These are phyloP conservation scores for Fusarium abutilonis DNA, from an alignment of 2,329 filamentous ascomycete species.

Conservation along the genomic window DNA sequence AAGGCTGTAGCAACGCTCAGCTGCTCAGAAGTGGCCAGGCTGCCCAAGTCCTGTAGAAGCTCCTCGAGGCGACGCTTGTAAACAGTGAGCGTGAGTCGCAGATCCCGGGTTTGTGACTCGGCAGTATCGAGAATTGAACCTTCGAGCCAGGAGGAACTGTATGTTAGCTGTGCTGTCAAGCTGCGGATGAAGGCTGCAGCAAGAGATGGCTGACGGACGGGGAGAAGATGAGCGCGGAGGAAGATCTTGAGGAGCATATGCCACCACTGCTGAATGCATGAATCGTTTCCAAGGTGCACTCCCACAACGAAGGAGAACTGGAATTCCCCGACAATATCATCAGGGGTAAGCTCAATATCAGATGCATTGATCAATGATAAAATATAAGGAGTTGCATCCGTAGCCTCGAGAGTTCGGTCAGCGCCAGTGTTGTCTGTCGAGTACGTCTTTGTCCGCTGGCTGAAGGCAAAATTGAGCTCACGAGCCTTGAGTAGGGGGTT, in stretches of 20 bases:
- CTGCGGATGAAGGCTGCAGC: slow-evolving; percentile 59
- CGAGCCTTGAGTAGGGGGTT: slow-evolving; percentile 48
- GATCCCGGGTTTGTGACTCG: slow-evolving; percentile 45
- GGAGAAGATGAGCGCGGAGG: slow-evolving; percentile 61
- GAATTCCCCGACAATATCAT: slow-evolving; percentile 66
- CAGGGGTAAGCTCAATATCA: slow-evolving; percentile 43
- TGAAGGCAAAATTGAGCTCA: slow-evolving; percentile 61
- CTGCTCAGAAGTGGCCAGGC: slow-evolving; percentile 52
- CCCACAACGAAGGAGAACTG: slow-evolving; percentile 69
- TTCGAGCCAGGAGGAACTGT: slow-evolving; percentile 61
- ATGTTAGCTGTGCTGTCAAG: slow-evolving; percentile 65
- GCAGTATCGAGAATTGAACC: slow-evolving; percentile 55
- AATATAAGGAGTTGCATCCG: slow-evolving; percentile 61
- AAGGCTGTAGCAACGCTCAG: slow-evolving; percentile 60
- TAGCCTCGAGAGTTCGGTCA: slow-evolving; percentile 56
- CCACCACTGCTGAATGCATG: slow-evolving; percentile 71
- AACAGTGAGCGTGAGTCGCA: slow-evolving; percentile 61
- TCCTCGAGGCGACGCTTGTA: slow-evolving; percentile 66
- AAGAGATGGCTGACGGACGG: slow-evolving; percentile 55
- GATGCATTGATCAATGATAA: slow-evolving; percentile 50
- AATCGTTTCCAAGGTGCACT: slow-evolving; percentile 65
- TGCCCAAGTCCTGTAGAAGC: slow-evolving; percentile 52
- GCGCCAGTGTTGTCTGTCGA: slow-evolving; percentile 51
- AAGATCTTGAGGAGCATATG: slow-evolving; percentile 62
- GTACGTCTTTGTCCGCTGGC: slow-evolving; percentile 55